These are phyloP conservation scores for Lophiostoma macrostomum DNA, from an alignment of 495 filamentous ascomycete species.

Conservation along the genomic window DNA sequence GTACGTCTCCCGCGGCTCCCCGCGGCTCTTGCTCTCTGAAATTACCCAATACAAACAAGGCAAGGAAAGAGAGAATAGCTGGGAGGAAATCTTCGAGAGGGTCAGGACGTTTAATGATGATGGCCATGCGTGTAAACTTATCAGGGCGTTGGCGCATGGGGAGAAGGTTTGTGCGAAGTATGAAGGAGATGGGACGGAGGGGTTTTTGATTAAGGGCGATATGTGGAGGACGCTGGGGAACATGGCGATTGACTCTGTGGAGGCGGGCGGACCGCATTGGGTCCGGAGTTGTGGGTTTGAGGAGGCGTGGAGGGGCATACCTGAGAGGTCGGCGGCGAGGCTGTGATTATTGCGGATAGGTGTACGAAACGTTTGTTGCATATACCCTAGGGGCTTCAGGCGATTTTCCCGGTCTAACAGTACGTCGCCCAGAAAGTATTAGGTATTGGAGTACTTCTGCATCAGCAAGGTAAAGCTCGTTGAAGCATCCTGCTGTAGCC, in stretches of 20 bases:
- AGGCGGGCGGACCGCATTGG: conserved; percentile 50
- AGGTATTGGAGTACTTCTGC: too few species aligned
- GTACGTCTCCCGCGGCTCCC: conserved; percentile 60
- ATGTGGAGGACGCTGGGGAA: conserved; percentile 71
- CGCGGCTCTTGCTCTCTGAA: conserved; percentile 54
- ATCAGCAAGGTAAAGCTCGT: too few species aligned
- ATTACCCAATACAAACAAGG: conserved; percentile 55
- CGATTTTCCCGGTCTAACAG: too few species aligned
- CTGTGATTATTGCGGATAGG: too few species aligned
- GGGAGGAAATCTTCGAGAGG: conserved; percentile 57
- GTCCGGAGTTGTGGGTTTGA: conserved; percentile 56
- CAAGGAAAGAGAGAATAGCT: conserved; percentile 37
- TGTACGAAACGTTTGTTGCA: too few species aligned
- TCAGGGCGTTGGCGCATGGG: conserved; percentile 62
- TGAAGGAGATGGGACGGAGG: conserved; percentile 42
- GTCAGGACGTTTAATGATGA: conserved; percentile 62
- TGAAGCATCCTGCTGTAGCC: too few species aligned
- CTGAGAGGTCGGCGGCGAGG: conserved; percentile 3
- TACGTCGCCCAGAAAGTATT: too few species aligned
- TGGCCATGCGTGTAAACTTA: conserved; percentile 73
- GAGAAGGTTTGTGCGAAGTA: conserved; percentile 48
- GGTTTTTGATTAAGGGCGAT: conserved; percentile 57
- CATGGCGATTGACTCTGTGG: conserved; percentile 56
- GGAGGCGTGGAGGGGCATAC: conserved; percentile 52
- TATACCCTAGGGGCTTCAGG: too few species aligned